Percentiles rank a stretch among this genome's conserved stretches.
Conservation (phyloP, 805 yeast species). For the Zygoascus flipseniorum region DNA sequence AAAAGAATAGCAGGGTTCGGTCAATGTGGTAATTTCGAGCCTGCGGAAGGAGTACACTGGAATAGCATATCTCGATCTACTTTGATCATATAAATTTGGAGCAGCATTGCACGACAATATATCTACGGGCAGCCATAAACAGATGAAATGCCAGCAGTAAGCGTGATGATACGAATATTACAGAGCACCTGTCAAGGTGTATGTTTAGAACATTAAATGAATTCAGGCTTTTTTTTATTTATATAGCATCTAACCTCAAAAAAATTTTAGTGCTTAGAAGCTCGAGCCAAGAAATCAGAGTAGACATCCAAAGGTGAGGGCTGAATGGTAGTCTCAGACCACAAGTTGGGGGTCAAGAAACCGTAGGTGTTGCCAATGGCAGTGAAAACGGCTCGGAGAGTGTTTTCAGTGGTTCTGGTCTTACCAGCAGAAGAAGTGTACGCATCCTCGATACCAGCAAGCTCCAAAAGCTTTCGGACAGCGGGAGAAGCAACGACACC, state of each 20-base stretch:
- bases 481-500: slow-evolving; percentile 99
- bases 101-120: no score
- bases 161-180: no score
- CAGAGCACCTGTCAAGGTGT: no score
- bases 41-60: no score
- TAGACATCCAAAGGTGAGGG: slow-evolving; percentile 93
- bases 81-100: no score
- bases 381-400: slow-evolving; percentile 98
- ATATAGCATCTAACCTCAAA: not conserved
- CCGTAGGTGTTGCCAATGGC: slow-evolving; percentile 99
- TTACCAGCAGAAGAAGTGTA: slow-evolving; percentile 98
- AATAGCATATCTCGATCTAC: no score
- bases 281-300: slow-evolving; percentile 30
- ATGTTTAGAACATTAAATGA: not conserved
- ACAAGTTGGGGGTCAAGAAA: slow-evolving; percentile 99
- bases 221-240: not conserved
- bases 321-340: slow-evolving; percentile 78
- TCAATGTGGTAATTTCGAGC: no score
- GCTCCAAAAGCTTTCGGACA: slow-evolving; percentile 96
- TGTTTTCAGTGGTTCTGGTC: slow-evolving; percentile 99
- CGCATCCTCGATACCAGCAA: slow-evolving; percentile 99
- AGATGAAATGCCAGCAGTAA: no score
- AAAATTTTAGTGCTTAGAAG: slow-evolving; percentile 10
- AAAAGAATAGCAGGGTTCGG: no score
- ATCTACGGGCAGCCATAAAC: no score